Evolutionary conservation across 306 rosid genomes (phyloP).

Genomic region (Vicia villosa): DNA sequence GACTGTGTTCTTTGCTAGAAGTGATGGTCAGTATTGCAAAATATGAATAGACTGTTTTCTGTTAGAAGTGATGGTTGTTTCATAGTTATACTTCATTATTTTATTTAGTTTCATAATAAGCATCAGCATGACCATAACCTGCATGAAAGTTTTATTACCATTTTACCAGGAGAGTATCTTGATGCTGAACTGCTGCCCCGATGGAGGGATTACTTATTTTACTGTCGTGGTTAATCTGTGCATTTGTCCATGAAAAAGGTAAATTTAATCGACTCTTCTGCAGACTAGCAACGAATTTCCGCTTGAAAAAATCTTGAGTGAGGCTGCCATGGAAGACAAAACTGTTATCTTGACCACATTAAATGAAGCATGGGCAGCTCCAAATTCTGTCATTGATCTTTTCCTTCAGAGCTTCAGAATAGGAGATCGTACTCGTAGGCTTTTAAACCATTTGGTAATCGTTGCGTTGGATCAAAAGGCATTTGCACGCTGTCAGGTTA

Average conservation of each 20-base stretch:
- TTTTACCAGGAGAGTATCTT: conserved; percentile 26
- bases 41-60: conserved; percentile 12
- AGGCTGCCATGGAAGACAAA: conserved; percentile 73
- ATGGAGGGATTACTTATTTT: conserved; percentile 34
- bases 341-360: conserved; percentile 90
- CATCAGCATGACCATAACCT: neutral
- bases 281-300: conserved; percentile 58
- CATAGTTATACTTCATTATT: neutral
- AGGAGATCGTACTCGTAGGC: conserved; percentile 64
- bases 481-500: conserved; percentile 68
- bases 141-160: conserved; percentile 20
- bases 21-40: conserved; percentile 15
- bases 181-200: conserved; percentile 23
- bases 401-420: conserved; percentile 91
- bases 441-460: conserved; percentile 83
- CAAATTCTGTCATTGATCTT: conserved; percentile 75
- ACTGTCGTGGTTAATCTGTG: conserved; percentile 23
- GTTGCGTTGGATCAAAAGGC: conserved; percentile 81
- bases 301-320: conserved; percentile 63
- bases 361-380: conserved; percentile 97
- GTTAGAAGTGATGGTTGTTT: neutral
- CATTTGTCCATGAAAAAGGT: conserved; percentile 19
- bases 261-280: conserved; percentile 29
- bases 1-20: conserved; percentile 12
- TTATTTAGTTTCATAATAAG: conserved; percentile 7